phyloP scores from a whole-genome alignment of 805 yeast genomes.

The Kockiozyma suomiensis region DNA sequence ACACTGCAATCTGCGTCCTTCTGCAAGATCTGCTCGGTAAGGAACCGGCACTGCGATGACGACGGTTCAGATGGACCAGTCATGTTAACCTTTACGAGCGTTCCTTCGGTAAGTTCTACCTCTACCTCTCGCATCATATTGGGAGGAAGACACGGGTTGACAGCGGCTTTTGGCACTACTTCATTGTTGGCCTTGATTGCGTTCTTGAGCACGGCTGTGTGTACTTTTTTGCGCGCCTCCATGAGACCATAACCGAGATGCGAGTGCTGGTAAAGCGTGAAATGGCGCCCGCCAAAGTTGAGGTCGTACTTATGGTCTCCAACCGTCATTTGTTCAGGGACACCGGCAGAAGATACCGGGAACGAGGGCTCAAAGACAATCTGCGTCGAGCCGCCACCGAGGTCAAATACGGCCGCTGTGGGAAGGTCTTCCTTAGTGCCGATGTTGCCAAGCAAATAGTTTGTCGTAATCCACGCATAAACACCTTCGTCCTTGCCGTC shows the following conservation, averaged over 20 bases:
- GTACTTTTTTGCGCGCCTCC: constrained; percentile 87
- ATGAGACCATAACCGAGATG: constrained; percentile 95
- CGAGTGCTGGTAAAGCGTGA: constrained; percentile 85
- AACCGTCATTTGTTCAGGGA: constrained; percentile 65
- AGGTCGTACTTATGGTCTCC: constrained; percentile 88
- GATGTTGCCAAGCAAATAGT: constrained; percentile 89
- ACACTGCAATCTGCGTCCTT: constrained; percentile 75
- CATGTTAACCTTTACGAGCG: constrained; percentile 57
- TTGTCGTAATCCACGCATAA: constrained; percentile 97
- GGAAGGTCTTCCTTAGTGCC: constrained; percentile 73
- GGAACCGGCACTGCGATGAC: constrained; percentile 80
- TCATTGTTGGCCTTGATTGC: constrained; percentile 14
- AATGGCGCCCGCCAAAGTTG: constrained; percentile 78
- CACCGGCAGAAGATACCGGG: constrained; percentile 43
- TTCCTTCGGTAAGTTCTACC: constrained; percentile 51
- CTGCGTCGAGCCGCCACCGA: constrained; percentile 99
- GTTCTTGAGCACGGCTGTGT: constrained; percentile 61
- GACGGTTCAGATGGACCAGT: constrained; percentile 65
- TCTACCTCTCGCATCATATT: constrained; percentile 59
- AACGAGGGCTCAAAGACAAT: constrained; percentile 96
- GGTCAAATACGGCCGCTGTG: constrained; percentile 95
- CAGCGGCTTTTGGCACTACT: constrained; percentile 43
- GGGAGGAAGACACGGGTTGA: constrained; percentile 89
- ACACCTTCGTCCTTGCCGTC: constrained; percentile 98
- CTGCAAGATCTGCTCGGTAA: constrained; percentile 80